Conservation (phyloP, 2,329 filamentous ascomycete species). For the Colletotrichum falcatum region DNA sequence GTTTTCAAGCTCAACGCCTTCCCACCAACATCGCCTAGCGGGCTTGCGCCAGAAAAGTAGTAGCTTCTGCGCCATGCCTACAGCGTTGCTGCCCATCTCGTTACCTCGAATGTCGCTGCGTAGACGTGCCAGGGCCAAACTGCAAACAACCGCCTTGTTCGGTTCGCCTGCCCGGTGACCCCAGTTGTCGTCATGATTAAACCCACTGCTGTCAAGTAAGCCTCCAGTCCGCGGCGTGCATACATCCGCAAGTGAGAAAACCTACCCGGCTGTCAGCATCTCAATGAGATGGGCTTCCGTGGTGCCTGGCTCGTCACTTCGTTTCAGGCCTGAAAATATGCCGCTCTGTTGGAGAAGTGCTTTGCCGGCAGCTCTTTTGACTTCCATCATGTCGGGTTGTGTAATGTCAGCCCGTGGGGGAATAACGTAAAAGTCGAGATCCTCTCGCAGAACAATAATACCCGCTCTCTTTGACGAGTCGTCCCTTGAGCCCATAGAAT, state of each 20-base stretch:
- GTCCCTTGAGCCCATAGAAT: conserved; percentile 76
- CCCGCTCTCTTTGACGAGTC: conserved; percentile 92
- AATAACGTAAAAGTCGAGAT: conserved; percentile 97
- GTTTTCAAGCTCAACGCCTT: conserved; percentile 90
- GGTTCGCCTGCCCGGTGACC: conserved; percentile 97
- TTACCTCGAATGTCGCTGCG: conserved; percentile 91
- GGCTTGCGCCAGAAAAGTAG: conserved; percentile 98
- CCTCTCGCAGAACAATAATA: conserved; percentile 96
- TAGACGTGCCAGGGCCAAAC: conserved; percentile 89
- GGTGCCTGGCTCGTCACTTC: conserved; percentile 94
- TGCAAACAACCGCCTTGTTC: conserved; percentile 98
- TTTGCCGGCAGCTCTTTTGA: conserved; percentile 91
- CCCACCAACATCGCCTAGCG: conserved; percentile 97
- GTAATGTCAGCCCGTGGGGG: conserved; percentile 87
- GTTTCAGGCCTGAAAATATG: conserved; percentile 94
- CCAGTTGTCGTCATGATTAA: conserved; percentile 96
- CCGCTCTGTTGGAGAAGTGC: conserved; percentile 91
- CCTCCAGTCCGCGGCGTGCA: conserved; percentile 7
- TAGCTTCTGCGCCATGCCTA: conserved; percentile 98
- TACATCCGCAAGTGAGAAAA: conserved; percentile 40
- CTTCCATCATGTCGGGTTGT: conserved; percentile 91
- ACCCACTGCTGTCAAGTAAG: conserved; percentile 72
- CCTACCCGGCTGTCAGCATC: conserved; percentile 98
- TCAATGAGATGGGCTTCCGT: conserved; percentile 99
- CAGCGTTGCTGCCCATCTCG: conserved; percentile 79